Percentiles rank a stretch among this genome's conserved stretches.
phyloP scores from a whole-genome alignment of 1,284 basidiomycete genomes.

The Megacollybia platyphylla region DNA sequence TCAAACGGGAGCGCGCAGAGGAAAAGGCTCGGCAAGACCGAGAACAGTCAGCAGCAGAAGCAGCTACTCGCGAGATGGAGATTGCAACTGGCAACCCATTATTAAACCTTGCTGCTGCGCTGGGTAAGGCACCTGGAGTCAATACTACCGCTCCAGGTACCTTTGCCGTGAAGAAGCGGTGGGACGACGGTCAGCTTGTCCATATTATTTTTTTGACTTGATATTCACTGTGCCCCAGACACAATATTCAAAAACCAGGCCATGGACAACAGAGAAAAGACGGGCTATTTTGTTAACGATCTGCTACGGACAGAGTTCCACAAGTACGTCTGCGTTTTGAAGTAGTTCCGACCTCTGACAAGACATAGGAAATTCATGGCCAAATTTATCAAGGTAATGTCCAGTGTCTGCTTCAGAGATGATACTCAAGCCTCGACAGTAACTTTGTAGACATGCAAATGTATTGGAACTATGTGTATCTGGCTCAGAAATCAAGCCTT shows the following conservation, averaged over 20 bases:
- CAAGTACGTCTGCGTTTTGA: conserved; percentile 39
- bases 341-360: conserved; percentile 5
- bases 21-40: conserved; percentile 78
- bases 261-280: conserved; percentile 49
- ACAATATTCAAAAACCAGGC: conserved; percentile 97
- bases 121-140: conserved; percentile 50
- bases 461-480: too few relatives aligned
- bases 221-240: conserved; percentile 31
- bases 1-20: conserved; percentile 87
- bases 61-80: conserved; percentile 64
- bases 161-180: conserved; percentile 85
- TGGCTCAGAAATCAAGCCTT: not conserved
- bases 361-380: conserved; percentile 60
- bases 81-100: conserved; percentile 81
- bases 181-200: conserved; percentile 76
- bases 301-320: conserved; percentile 87
- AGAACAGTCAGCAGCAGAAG: conserved; percentile 57
- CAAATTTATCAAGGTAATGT: conserved; percentile 58
- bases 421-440: not conserved
- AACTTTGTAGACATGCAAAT: too few relatives aligned
- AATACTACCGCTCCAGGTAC: conserved; percentile 71
- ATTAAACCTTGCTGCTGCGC: conserved; percentile 78
- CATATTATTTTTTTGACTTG: not conserved
- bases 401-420: not conserved
- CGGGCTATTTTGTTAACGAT: conserved; percentile 87